Conservation (phyloP, 2,329 filamentous ascomycete species). For the Fusarium subglutinans region DNA sequence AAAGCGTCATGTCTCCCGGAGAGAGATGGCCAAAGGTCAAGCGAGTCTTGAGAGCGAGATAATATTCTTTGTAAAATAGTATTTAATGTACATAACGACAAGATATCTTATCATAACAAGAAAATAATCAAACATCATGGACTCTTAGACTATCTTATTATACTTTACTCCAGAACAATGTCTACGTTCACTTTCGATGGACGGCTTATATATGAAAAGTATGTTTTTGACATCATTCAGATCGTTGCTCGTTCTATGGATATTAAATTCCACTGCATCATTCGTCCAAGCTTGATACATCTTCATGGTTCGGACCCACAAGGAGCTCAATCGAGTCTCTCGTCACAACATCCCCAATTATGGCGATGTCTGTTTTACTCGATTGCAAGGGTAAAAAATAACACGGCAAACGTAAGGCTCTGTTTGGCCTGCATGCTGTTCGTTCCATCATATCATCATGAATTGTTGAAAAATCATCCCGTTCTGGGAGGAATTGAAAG, state of each 20-base stretch:
- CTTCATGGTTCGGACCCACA: slow-evolving; percentile 3
- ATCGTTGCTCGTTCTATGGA: slow-evolving; percentile 44
- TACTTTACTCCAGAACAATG: not conserved
- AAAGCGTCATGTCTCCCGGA: slow-evolving; percentile 26
- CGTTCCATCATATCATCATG: slow-evolving; percentile 45
- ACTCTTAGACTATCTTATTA: not conserved
- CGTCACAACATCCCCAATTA: slow-evolving; percentile 15
- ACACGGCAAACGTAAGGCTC: slow-evolving; percentile 38
- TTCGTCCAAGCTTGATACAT: slow-evolving; percentile 17
- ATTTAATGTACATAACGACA: slow-evolving; percentile 26
- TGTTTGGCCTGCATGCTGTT: slow-evolving; percentile 41
- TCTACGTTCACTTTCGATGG: not conserved
- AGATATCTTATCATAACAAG: not conserved
- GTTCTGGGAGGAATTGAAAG: slow-evolving; percentile 10
- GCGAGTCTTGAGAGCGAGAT: slow-evolving; percentile 14
- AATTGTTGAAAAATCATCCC: slow-evolving; percentile 35
- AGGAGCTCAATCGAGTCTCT: slow-evolving; percentile 28
- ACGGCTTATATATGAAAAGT: not conserved
- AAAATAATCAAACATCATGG: not conserved
- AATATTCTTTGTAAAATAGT: slow-evolving; percentile 35
- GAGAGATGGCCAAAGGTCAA: slow-evolving; percentile 7
- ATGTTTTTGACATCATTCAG: slow-evolving; percentile 26
- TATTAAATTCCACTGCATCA: slow-evolving; percentile 30
- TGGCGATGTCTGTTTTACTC: slow-evolving; percentile 4
- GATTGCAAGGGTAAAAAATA: slow-evolving; percentile 31